Evolutionary conservation across 2,329 filamentous ascomycete species (phyloP), one percentile per base, ranked within the genome.

Genomic region (Penicillium sp.): DNA sequence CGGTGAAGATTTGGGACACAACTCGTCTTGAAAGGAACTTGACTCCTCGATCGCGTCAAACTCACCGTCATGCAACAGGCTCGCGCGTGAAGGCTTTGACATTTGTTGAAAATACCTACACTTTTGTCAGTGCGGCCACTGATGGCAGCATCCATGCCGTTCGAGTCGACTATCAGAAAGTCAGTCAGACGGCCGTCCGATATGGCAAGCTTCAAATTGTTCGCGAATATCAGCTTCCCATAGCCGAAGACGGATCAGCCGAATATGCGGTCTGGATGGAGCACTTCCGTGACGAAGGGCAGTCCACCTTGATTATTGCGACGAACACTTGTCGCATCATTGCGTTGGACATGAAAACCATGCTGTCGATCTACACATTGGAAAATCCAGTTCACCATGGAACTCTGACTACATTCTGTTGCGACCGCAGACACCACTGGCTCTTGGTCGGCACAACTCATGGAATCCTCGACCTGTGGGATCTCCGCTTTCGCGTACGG

Each of bases 71-170:
- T 65, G 83, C 82, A 0, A 75, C 83, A 1, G 88, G 87, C 2
- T 83, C 87, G 0, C 88, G 85, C 57, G 89, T 97, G 2, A 86
- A 90, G 31, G 87, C 90, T 14, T 74, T 99, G 22, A 92, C 90
- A 64, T 97, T 99, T 69, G 85, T 99, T 38, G 92, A 97, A 69
- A 89, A 92, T 63, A 96, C 92, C 0, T 92, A 97, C 72, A 92
- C 90, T 22, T 97, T 99, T 70, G 82, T 96, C 59, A 96, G 90
- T 68, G 94, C 90, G 50, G 92, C 90, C 5, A 91, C 85, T 45
- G 92, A 99, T 72, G 94, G 94, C 22, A 93, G 87, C 65, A 87
- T 99, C 10, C 89, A 96, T 68, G 89, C 95, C 2, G 89, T 97
- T 58, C 91, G 91, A 69, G 86, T 96, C n/a, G 85, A 89, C 57